Percentiles rank a stretch among this genome's conserved stretches.
These are phyloP conservation scores for Populus tomentosa DNA, from an alignment of 441 rosid species.

Conservation along the genomic window DNA sequence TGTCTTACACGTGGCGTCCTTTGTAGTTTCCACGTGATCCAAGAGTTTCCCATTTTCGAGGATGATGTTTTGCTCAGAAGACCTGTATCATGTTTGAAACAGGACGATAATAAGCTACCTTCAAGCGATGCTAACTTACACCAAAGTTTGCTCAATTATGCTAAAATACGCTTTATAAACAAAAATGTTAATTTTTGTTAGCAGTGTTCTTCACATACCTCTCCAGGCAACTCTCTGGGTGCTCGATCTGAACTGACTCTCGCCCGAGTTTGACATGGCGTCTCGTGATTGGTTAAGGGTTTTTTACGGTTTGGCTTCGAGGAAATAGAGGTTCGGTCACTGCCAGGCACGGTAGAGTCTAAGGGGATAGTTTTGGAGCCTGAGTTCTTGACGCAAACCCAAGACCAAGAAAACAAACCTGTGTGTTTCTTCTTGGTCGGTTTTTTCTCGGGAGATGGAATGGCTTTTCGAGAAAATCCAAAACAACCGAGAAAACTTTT, in stretches of 20 bases:
- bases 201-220: not conserved
- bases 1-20: no score
- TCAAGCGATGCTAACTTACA: no score
- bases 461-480: conserved; percentile 28
- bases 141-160: no score
- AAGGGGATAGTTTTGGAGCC: conserved; percentile 42
- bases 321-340: not conserved
- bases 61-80: no score
- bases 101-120: no score
- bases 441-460: conserved; percentile 13
- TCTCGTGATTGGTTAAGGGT: not conserved
- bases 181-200: no score
- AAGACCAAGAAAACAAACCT: conserved; percentile 18
- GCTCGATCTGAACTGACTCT: not conserved
- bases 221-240: not conserved
- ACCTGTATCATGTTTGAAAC: no score
- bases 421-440: not conserved
- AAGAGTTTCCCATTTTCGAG: no score
- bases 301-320: conserved; percentile 3
- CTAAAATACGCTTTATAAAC: no score
- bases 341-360: not conserved
- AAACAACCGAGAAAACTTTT: conserved; percentile 34
- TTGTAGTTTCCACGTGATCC: no score
- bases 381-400: conserved; percentile 23
- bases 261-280: not conserved